phyloP scores from a whole-genome alignment of 331 rosid species.

The Malus hybrid region DNA sequence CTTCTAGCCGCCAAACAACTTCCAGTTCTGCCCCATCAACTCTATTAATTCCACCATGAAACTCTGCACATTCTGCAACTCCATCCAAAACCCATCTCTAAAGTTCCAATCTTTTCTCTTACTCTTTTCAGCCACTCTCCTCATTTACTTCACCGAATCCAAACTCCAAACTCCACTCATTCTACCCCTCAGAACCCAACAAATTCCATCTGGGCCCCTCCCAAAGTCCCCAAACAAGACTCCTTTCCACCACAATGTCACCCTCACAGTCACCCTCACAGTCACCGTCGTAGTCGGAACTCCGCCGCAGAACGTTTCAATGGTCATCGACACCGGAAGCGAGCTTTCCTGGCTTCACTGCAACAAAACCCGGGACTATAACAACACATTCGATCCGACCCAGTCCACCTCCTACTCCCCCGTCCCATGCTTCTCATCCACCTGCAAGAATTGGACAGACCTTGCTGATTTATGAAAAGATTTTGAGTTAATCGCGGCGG shows the following conservation, averaged over 20 bases:
- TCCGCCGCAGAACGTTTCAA: conserved; percentile 80
- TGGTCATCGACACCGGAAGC: conserved; percentile 87
- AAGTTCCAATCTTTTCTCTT: conserved; percentile 14
- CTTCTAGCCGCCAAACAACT: too few species aligned
- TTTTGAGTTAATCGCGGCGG: too few species aligned
- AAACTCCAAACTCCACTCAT: not conserved
- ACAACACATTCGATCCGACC: conserved; percentile 36
- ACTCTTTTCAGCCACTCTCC: conserved; percentile 6
- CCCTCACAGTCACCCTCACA: conserved; percentile 36
- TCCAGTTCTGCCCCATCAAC: not conserved
- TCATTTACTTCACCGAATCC: not conserved
- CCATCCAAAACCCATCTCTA: conserved; percentile 12
- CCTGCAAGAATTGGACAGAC: conserved; percentile 66
- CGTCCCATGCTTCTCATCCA: conserved; percentile 58
- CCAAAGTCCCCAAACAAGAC: conserved; percentile 67
- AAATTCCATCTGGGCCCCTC: conserved; percentile 44
- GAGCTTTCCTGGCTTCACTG: conserved; percentile 90
- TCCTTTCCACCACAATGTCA: conserved; percentile 56
- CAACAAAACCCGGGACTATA: conserved; percentile 23
- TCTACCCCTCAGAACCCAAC: conserved; percentile 64
- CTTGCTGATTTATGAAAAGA: conserved; percentile 1
- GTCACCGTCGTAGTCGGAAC: conserved; percentile 67
- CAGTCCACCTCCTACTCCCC: conserved; percentile 50
- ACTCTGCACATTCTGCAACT: conserved; percentile 10
- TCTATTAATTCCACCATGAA: conserved; percentile 25